Percentiles rank a stretch among this genome's conserved stretches.
phyloP scores from a whole-genome alignment of 306 rosid genomes.

The cucumber (Cucumis sativus) region DNA sequence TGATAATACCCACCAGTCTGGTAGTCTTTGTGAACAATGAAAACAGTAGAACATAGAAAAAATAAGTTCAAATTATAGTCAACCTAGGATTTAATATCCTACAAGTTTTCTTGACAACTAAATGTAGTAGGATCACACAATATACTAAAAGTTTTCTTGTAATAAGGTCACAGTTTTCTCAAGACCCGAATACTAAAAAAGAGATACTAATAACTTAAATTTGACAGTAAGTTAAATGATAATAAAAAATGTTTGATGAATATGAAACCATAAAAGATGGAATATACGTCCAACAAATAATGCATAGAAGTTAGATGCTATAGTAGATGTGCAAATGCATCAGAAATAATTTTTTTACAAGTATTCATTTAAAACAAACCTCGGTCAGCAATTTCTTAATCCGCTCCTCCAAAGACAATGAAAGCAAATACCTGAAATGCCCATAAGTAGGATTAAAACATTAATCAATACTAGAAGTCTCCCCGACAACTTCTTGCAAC shows the following conservation, averaged over 20 bases:
- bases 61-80: neutral
- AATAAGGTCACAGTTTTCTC: neutral
- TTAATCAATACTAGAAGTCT: neutral
- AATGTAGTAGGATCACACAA: neutral
- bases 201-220: neutral
- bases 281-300: neutral
- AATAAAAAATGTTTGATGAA: neutral
- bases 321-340: neutral
- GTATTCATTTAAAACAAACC: slow-evolving; percentile 53
- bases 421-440: slow-evolving; percentile 50
- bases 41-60: neutral
- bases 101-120: neutral
- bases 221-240: neutral
- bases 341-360: neutral
- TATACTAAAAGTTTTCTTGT: neutral
- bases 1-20: neutral
- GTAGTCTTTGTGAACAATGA: neutral
- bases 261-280: neutral
- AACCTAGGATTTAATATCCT: neutral
- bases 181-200: neutral
- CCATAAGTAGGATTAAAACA: neutral
- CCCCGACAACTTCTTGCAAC: neutral
- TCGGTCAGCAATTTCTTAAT: slow-evolving; percentile 50
- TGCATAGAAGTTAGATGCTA: neutral
- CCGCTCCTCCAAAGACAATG: slow-evolving; percentile 65